A percentile compares a stretch with the other conserved stretches of the same genome.
These are phyloP conservation scores for Lineolata rhizophorae DNA, from an alignment of 495 filamentous ascomycete genomes.

Conservation along the genomic window DNA sequence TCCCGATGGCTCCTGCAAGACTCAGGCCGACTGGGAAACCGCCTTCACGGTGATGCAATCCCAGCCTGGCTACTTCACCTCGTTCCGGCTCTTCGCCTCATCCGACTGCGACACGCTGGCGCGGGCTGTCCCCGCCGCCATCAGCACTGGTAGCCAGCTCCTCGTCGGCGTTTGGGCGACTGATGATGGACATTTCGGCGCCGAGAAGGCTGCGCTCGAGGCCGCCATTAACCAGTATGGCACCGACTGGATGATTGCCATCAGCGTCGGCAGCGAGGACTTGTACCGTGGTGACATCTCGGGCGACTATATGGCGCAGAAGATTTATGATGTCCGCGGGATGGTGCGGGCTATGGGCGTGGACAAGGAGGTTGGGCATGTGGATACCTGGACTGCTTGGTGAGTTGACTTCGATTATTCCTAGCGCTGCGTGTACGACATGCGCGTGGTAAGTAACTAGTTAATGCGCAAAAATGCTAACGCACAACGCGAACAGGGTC, in stretches of 20 bases:
- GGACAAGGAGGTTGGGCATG: constrained; percentile 14
- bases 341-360: constrained; percentile 12
- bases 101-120: constrained; percentile 28
- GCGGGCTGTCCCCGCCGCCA: constrained; percentile 30
- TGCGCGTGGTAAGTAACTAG: too few relatives aligned
- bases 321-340: constrained; percentile 26
- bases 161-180: constrained; percentile 31
- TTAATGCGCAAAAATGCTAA: not conserved
- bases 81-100: constrained; percentile 27
- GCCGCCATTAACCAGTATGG: constrained; percentile 23
- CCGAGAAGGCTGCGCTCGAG: constrained; percentile 25
- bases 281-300: constrained; percentile 28
- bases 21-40: constrained; percentile 21
- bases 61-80: constrained; percentile 27
- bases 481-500: constrained; percentile 4
- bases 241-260: constrained; percentile 26
- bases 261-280: constrained; percentile 31
- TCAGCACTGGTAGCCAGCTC: constrained; percentile 25
- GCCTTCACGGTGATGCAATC: constrained; percentile 25
- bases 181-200: constrained; percentile 23
- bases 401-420: too few relatives aligned
- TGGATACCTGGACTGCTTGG: constrained; percentile 12
- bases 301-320: constrained; percentile 20
- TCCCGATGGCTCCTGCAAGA: constrained; percentile 25
- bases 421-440: too few relatives aligned